Evolutionary conservation across 2,329 filamentous ascomycete species (phyloP), one percentile per base, ranked within the genome.

Genomic region (Fusarium torreyae): DNA sequence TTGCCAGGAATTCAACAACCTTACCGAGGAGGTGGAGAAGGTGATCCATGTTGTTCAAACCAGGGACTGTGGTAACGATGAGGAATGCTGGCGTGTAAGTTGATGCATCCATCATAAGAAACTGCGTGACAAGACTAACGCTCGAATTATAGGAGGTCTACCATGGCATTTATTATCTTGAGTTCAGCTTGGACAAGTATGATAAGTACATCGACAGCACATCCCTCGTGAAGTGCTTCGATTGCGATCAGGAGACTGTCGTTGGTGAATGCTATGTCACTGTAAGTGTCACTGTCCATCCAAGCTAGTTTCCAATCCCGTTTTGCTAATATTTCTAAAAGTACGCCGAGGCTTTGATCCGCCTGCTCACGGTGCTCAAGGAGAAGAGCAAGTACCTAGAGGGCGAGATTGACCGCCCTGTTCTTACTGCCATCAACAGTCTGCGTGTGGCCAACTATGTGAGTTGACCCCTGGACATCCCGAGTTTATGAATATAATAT

Each of bases 341-440:
- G 75, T 77, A 77, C 53, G 75, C 75, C 11, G 69, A 76, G 15
- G 52, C 74, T 28, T n/a, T 77, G 26, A 76, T 77, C 51, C 69
- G 64, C 14, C 58, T 76, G 8, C 70, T 77, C 13, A 62, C 59
- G 40, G 52, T 73, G 11, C 58, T 77, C 59, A 63, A 71, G 51
- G 56, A 76, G 18, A 69, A 75, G 63, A 68, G 63, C 50, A 61
- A 68, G 52, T 57, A 70, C 34, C 70, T 77, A 7, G 72, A 75
- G 39, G 74, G 73, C 20, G 74, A 76, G 52, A 55, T 73, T 13
- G 76, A 75, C 52, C 70, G 71, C 31, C 74, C 69, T 36, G 56
- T 77, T 39, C 56, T 77, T 18, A 77, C 73, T 8, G 69, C 75
- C 40, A 62, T 77, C 58, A 77, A 77, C 72, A 76, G 74, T 40